Evolutionary conservation across 2,329 filamentous ascomycete species (phyloP).

Genomic region (Pseudopyricularia javanii): DNA sequence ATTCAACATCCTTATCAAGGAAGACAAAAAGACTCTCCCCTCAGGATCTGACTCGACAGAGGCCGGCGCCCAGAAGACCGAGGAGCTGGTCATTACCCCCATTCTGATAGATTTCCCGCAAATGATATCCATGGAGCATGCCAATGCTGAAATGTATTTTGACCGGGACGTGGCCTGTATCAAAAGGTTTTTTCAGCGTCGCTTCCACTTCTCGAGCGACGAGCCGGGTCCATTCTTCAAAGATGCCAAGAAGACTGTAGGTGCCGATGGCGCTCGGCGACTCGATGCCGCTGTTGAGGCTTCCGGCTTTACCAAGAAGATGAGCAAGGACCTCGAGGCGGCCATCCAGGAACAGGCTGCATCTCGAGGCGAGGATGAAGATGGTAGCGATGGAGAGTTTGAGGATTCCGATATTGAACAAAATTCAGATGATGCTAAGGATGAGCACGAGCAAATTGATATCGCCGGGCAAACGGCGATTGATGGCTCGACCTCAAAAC

Average conservation of each 20-base stretch:
- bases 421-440: slow-evolving; percentile 17
- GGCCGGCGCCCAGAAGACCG: slow-evolving; percentile 10
- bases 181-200: slow-evolving; percentile 82
- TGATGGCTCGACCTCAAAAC: background rate
- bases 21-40: slow-evolving; percentile 30
- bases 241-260: slow-evolving; percentile 65
- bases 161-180: slow-evolving; percentile 92
- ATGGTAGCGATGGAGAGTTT: slow-evolving; percentile 20
- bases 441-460: background rate
- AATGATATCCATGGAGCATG: slow-evolving; percentile 91
- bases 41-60: slow-evolving; percentile 42
- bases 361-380: slow-evolving; percentile 21
- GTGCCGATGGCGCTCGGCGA: slow-evolving; percentile 51
- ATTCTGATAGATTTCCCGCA: slow-evolving; percentile 96
- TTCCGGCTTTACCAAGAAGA: slow-evolving; percentile 92
- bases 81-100: slow-evolving; percentile 45
- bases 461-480: background rate
- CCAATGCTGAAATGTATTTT: slow-evolving; percentile 94
- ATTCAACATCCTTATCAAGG: slow-evolving; percentile 93
- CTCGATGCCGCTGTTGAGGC: slow-evolving; percentile 84
- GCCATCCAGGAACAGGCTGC: slow-evolving; percentile 74
- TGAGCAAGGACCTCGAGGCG: slow-evolving; percentile 83
- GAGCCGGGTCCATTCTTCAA: slow-evolving; percentile 75
- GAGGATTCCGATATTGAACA: slow-evolving; percentile 16
- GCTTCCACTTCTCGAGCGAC: slow-evolving; percentile 78